These are phyloP conservation scores for Rutstroemia sp. DNA, from an alignment of 2,329 filamentous ascomycete species.

Conservation along the genomic window DNA sequence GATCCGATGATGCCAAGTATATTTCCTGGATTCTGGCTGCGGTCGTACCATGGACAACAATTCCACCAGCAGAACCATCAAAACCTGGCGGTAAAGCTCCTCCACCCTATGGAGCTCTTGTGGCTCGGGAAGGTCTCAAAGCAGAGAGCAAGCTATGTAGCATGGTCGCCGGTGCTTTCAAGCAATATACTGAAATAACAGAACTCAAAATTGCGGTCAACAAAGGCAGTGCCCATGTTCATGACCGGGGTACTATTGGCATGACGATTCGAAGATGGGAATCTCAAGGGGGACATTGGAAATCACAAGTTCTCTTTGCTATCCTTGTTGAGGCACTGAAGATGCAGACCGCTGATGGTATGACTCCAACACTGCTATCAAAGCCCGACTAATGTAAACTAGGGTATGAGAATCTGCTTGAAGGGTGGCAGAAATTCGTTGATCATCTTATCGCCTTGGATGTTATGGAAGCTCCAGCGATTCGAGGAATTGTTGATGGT, in stretches of 20 bases:
- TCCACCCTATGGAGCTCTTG: slow-evolving; percentile 52
- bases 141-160: slow-evolving; percentile 68
- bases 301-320: slow-evolving; percentile 60
- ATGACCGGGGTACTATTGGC: slow-evolving; percentile 57
- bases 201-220: slow-evolving; percentile 49
- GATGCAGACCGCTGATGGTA: slow-evolving; percentile 18
- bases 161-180: slow-evolving; percentile 56
- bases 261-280: slow-evolving; percentile 73
- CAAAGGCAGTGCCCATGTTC: slow-evolving; percentile 37
- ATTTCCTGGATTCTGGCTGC: slow-evolving; percentile 71
- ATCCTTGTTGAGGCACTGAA: slow-evolving; percentile 56
- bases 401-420: slow-evolving; percentile 34
- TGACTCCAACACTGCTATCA: no score
- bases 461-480: slow-evolving; percentile 47
- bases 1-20: slow-evolving; percentile 58
- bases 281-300: slow-evolving; percentile 54
- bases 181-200: slow-evolving; percentile 57
- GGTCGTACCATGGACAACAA: slow-evolving; percentile 64
- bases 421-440: slow-evolving; percentile 47
- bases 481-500: slow-evolving; percentile 67
- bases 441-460: slow-evolving; percentile 48
- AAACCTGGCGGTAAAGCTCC: slow-evolving; percentile 39
- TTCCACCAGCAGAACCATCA: slow-evolving; percentile 34
- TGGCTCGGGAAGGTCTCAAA: slow-evolving; percentile 71
- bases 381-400: not conserved